Evolutionary conservation across 768 basidiomycete genomes (phyloP), one percentile per base, ranked within the genome.

Genomic region (Suillus subluteus): DNA sequence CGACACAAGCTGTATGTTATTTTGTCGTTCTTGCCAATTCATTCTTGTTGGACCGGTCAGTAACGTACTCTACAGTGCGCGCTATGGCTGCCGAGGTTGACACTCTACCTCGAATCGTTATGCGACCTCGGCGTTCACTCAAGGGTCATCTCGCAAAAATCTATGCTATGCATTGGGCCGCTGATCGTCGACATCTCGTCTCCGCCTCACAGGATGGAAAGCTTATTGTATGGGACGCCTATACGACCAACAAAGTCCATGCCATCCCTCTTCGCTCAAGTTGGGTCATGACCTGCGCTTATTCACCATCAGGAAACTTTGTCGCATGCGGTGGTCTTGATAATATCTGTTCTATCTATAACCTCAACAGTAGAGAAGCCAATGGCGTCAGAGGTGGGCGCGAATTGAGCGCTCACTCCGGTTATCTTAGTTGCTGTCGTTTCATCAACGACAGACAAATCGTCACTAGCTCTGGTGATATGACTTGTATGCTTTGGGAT

Each of bases 401-500:
- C 62, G 97, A 99, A 83, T 80, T 99, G 66, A 94, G 92, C 84
- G 97, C 97, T 40, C 97, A 99, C 80, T 96, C 96, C 18, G 97
- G 97, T 37, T 99, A 99, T 78, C 91, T 99, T 71, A 92, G 90
- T 73, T 99, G 97, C 84, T 99, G 97, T 82, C 89, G 97, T 52
- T 99, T 99, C 83, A 90, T 99, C 83, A 99, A 95, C 74, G 97
- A 99, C 81, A 87, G 97, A 62, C 97, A 99, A 84, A 99, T 99
- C 73, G 92, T 99, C 69, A 99, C 97, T 43, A 91, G 89, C 73
- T 98, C 96, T 41, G 97, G 97, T 64, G 97, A 99, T 78, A 99
- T 99, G 97, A 98, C 97, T 40, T 99, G 97, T 79, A 99, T 99
- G 96, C 86, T 99, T 37, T 99, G 98, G 97, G 97, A 99, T 79